Base-by-base conservation (phyloP, 139 green algal genomes). In the Chlamydomonas sphaeroides region DNA sequence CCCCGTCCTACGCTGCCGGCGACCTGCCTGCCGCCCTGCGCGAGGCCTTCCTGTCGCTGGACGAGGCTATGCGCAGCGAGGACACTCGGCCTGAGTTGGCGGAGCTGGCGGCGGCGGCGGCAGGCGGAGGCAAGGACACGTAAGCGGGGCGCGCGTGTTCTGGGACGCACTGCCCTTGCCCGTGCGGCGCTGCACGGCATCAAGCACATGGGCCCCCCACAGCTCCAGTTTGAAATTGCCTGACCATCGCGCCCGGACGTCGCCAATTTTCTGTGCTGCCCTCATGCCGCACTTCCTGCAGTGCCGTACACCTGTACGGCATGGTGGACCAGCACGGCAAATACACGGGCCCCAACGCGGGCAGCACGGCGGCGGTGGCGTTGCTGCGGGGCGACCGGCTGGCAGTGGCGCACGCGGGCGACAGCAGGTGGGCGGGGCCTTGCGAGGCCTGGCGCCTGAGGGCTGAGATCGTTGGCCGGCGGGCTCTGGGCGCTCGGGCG, bases 41-140 rank as follows among this genome's bases (percentile, higher is more conserved):
- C 6, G 72, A 42, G 28, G 80, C 78, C 15, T 87, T 90, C 73
- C 51, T 85, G 62, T 51, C 38, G 11, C 78, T 88, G n/a, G 87
- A 86, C 61, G 41, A 62, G n/a, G 48, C 41, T 36, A 57, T 86
- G 70, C 25, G 25, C 18, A 33, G 56, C 14, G 15, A 36, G 45
- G 80, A 35, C 21, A 69, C 51, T 42, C 28, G 61, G 10, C 25
- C 36, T 26, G 80, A 85, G 80, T 59, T 85, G 68, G 53, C 49
- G 35, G 80, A 28, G 51, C 51, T 28, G 51, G 51, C 51, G 51
- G 17, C 45, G 45, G 45, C 45, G 45, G 45, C 45, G 45, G 45
- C 45, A n/a, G n/a, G n/a, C n/a, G n/a, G n/a, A 14, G 49, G 18
- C 49, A 11, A 56, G 49, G 49, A 56, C 49, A 51, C 10, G 45